A percentile compares a stretch with the other conserved stretches of the same genome.
Conservation (phyloP, 2,329 filamentous ascomycete genomes). For the Colletotrichum phormii region DNA sequence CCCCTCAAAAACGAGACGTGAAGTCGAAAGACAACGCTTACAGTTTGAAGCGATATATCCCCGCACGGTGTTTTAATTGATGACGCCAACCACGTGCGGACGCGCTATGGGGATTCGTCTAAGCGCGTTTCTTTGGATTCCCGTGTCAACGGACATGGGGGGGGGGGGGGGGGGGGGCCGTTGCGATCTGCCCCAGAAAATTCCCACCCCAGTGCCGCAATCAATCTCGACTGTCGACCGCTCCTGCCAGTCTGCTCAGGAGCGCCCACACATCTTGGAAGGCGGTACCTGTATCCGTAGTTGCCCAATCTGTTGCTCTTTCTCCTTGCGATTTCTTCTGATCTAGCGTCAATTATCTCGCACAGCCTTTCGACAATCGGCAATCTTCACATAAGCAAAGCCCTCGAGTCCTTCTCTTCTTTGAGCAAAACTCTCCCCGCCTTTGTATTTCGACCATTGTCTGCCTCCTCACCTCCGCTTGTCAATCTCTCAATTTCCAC, state of each 20-base stretch:
- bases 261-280: slow-evolving; percentile 3
- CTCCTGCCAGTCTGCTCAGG: slow-evolving; percentile 14
- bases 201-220: slow-evolving; percentile 26
- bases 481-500: neutral
- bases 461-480: neutral
- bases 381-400: neutral
- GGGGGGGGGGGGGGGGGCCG: neutral
- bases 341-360: neutral
- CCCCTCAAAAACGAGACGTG: slow-evolving; percentile 18
- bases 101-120: slow-evolving; percentile 24
- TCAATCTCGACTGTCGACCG: slow-evolving; percentile 9
- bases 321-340: neutral
- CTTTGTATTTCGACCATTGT: slow-evolving; percentile 7
- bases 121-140: slow-evolving; percentile 29
- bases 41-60: neutral
- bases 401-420: neutral
- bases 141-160: slow-evolving; percentile 34
- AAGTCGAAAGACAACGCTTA: slow-evolving; percentile 23
- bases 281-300: neutral
- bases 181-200: slow-evolving; percentile 33
- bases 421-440: neutral
- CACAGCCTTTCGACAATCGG: neutral
- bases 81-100: slow-evolving; percentile 36
- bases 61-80: slow-evolving; percentile 29
- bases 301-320: slow-evolving; percentile 5